Base-by-base conservation (phyloP, 2,329 filamentous ascomycete genomes). In the Coniochaeta sp. region DNA sequence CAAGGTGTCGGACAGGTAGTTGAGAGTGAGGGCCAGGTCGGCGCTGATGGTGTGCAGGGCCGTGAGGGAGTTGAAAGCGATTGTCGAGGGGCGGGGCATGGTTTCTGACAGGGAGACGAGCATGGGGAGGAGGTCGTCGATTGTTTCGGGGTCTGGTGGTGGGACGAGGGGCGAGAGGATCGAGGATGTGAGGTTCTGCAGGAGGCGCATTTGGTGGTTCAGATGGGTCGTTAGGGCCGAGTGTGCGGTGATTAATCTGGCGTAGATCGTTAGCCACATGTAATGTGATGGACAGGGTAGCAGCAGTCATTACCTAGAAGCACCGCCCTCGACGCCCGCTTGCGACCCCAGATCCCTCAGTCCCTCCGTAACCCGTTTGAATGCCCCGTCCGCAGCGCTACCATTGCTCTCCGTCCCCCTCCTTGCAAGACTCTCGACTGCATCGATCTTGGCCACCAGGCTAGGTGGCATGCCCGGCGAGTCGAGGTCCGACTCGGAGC, bases 1-100 rank as follows among this genome's bases (percentile, higher is more conserved):
- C 36, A 99, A 80, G 3, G 91, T 93, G 72, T 99, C 95, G 7
- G 90, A 91, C 4, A 99, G 80, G 65, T 91, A 89, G 66, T 91
- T 91, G 55, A 99, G 83, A 7, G 91, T 90, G 68, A 91, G 84
- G 9, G 93, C 84, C 30, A 93, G 77, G 63, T 92, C 89, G 28
- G 84, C 79, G 0, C 89, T 93, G 64, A 90, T 80, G 7, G 83
- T 80, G 70, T 91, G 87, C 58, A 93, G 80, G 24, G 84, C 81
- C 61, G 86, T 81, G 54, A 93, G 76, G 10, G 89, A 90, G 65
- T 81, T 80, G 65, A 89, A 82, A 1, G 85, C 85, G 16, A 82
- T 69, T 63, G 88, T 82, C 44, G 82, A 81, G 4, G 84, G 83
- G 16, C 81, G 81, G 4, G 90, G 89, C 76, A 93, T 86, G 62